These are phyloP conservation scores for Fusarium sp. DNA, from an alignment of 2,329 filamentous ascomycete species.

Conservation along the genomic window DNA sequence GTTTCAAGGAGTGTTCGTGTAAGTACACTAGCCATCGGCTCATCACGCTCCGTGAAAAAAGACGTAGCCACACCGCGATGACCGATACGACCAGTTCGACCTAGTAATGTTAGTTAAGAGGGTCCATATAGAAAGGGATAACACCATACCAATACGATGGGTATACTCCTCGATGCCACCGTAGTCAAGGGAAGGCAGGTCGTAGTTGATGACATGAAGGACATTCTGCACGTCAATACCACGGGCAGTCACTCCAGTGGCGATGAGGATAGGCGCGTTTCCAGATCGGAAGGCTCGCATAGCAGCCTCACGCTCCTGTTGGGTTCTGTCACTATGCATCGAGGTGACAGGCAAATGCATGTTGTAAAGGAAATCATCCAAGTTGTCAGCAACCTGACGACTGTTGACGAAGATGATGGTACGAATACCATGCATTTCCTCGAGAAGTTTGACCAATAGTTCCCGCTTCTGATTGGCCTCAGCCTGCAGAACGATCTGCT, in stretches of 20 bases:
- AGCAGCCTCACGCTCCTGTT: conserved; percentile 91
- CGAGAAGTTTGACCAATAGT: conserved; percentile 78
- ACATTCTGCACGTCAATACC: conserved; percentile 91
- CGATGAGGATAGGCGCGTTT: conserved; percentile 81
- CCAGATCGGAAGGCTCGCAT: conserved; percentile 86
- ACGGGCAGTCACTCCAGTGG: conserved; percentile 88
- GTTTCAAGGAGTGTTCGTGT: conserved; percentile 87
- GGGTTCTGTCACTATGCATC: conserved; percentile 88
- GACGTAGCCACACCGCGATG: conserved; percentile 88
- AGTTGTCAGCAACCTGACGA: conserved; percentile 80
- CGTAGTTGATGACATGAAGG: conserved; percentile 93
- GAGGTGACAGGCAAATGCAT: conserved; percentile 83
- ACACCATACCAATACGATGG: conserved; percentile 84
- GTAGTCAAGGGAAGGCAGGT: conserved; percentile 78
- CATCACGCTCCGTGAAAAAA: conserved; percentile 85
- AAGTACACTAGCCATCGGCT: conserved; percentile 77
- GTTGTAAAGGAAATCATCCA: conserved; percentile 92
- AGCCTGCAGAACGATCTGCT: conserved; percentile 78
- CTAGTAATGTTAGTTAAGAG: conserved; percentile 55
- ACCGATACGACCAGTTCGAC: conserved; percentile 94
- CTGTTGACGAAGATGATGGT: conserved; percentile 93
- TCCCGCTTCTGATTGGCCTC: conserved; percentile 76
- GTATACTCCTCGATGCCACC: conserved; percentile 95
- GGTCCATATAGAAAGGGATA: not conserved
- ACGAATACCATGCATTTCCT: conserved; percentile 76